Evolutionary conservation across 352 stramenopile species (phyloP), one percentile per base, ranked within the genome.

Genomic region (Globisporangium canariense): DNA sequence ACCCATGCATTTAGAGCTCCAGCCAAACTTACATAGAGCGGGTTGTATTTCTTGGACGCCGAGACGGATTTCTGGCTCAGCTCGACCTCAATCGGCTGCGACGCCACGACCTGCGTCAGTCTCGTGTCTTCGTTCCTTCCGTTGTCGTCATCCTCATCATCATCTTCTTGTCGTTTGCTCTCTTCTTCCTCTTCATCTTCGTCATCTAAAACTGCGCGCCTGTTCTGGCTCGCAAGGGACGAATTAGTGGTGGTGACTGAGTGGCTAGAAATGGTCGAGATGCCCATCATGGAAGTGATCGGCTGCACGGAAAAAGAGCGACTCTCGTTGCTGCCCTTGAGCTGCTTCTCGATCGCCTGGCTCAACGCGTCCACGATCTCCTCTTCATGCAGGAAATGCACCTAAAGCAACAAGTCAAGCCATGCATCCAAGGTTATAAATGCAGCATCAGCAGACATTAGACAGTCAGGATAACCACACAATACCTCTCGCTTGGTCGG

Each of bases 371-470:
- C 77, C 60, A 97, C 86, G 41, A 99, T 85, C 60, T 94, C 79
- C 79, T 99, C 94, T 72, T 99, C 91, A 73, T 98, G 88, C 25
- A 99, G 75, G 50, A 99, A 97, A 49, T 97, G 88, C 0, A 99
- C 96, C 78, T 87, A 64, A 16, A n/a, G 4, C 10, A 18, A 14
- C 20, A 53, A 2, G 2, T 14, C 10, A 41, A 14, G 36, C 0
- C 36, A 41, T 13, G 10, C 36, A 10, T 4, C 0, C 11, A 14
- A 14, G 36, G 36, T 41, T 41, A 41, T 41, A 13, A 2, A 38
- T 28, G 32, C n/a, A 55, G 28, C 14, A 20, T 2, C 14, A 46
- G 14, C 3, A 4, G 20, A 32, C 36, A 14, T 41, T 2, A 7
- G 34, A 14, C 28, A 65, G 3, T 8, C 25, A 47, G 38, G 5